Evolutionary conservation across 495 filamentous ascomycete species (phyloP), one percentile per base, ranked within the genome.

Genomic region (Copromyces sp.): DNA sequence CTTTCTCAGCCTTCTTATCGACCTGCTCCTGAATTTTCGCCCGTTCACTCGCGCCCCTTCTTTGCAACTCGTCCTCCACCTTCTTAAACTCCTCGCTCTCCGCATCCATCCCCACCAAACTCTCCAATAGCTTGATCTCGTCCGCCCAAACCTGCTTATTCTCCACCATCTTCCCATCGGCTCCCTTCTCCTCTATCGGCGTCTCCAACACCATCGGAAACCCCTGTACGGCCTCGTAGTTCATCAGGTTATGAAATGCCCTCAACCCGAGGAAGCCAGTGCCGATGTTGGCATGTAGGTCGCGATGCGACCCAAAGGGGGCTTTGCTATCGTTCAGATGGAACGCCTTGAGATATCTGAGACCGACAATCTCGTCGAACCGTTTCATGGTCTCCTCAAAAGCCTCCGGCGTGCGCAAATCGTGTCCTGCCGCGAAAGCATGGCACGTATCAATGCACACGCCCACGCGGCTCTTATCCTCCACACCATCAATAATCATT

Each of bases 381-480:
- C 91, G 83, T 11, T 85, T 74, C 79, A 98, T 84, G 29, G 94
- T 93, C 32, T 84, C 79, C 44, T 86, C 82, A 82, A 95, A 98
- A 0, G 93, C 88, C 20, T 86, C 84, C 0, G 92, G 90, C 0
- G 90, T 86, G 71, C 91, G 89, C 42, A 99, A 86, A 82, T 99
- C 95, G 80, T 98, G 96, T 8, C 95, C 95, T 0, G 93, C 94
- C 9, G 94, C 88, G 77, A 98, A 98, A 75, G 93, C 88, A 83
- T 99, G 95, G 83, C 95, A 98, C 5, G 95, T 98, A 78, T 99
- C 95, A 47, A 99, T 88, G 81, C 95, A 99, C 42, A 99, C 93
- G 39, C 95, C 95, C 12, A 99, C 91, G n/a, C 95, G 89, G 29
- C 85, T 78, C 81, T 98, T 97, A 80, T 95, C 87, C 32, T 92